Conservation (phyloP, 345 rosid genomes). For the Tarenaya hassleriana region DNA sequence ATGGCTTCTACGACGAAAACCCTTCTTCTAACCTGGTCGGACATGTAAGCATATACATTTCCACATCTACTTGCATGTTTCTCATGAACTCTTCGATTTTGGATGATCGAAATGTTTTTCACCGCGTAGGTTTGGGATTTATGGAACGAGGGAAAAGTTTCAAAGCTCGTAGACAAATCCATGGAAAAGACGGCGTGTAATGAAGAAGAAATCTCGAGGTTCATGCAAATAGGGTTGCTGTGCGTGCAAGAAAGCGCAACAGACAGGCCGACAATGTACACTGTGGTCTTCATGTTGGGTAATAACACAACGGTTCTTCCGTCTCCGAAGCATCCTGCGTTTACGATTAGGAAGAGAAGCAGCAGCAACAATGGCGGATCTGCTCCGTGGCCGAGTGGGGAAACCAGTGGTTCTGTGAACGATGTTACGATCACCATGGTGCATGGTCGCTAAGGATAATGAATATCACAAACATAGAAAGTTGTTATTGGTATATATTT, state of each 20-base stretch:
- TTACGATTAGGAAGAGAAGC: slow-evolving; percentile 13
- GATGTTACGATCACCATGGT: too few species aligned
- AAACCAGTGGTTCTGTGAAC: too few species aligned
- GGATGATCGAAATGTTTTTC: slow-evolving; percentile 14
- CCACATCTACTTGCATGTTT: too few species aligned
- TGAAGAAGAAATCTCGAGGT: slow-evolving; percentile 31
- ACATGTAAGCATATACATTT: slow-evolving; percentile 15
- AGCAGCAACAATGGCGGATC: too few species aligned
- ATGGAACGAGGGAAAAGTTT: slow-evolving; percentile 34
- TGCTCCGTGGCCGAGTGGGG: too few species aligned
- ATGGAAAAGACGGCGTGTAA: slow-evolving; percentile 20
- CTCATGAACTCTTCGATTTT: too few species aligned
- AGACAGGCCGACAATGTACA: slow-evolving; percentile 42
- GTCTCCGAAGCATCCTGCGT: slow-evolving; percentile 44
- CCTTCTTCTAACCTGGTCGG: slow-evolving; percentile 20
- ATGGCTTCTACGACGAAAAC: slow-evolving; percentile 17
- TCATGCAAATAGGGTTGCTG: slow-evolving; percentile 53
- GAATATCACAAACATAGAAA: too few species aligned
- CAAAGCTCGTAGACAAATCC: slow-evolving; percentile 30
- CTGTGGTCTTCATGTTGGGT: slow-evolving; percentile 41
- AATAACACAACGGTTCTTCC: slow-evolving; percentile 32
- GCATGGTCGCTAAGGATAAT: too few species aligned
- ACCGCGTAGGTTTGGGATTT: slow-evolving; percentile 26
- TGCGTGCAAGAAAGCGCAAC: slow-evolving; percentile 51
- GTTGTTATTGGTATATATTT: too few species aligned